Percentiles rank a stretch among this genome's conserved stretches.
Conservation (phyloP, 495 filamentous ascomycete species). For the Bryoglossum gracile region DNA sequence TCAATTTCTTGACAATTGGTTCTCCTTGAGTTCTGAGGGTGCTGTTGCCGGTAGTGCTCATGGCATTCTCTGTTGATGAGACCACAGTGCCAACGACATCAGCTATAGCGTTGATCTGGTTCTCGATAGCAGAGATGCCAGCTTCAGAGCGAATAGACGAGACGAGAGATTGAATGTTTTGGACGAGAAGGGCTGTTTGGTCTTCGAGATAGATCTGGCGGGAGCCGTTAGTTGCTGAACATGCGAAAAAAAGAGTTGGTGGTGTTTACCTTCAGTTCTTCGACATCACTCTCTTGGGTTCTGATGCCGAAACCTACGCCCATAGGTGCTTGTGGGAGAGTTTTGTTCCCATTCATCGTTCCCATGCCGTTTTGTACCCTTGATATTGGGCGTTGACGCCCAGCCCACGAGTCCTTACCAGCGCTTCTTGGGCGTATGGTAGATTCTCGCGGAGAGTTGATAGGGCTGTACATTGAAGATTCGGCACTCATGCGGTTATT, state of each 20-base stretch:
- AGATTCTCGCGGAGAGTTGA: slow-evolving; percentile 47
- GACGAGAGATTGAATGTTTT: slow-evolving; percentile 76
- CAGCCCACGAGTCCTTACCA: slow-evolving; percentile 24
- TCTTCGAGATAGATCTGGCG: slow-evolving; percentile 72
- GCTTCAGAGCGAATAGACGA: slow-evolving; percentile 67
- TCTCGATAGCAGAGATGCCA: slow-evolving; percentile 55
- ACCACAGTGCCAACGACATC: slow-evolving; percentile 64
- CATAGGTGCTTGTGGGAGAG: slow-evolving; percentile 29
- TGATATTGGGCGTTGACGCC: slow-evolving; percentile 28
- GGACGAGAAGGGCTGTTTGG: slow-evolving; percentile 71
- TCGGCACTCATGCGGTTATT: slow-evolving; percentile 32
- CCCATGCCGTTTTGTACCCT: slow-evolving; percentile 28
- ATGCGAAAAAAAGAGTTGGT: not conserved
- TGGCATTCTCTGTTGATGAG: slow-evolving; percentile 53
- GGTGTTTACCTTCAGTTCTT: slow-evolving; percentile 59
- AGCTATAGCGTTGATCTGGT: slow-evolving; percentile 64
- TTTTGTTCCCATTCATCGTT: slow-evolving; percentile 30
- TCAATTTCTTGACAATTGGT: slow-evolving; percentile 54
- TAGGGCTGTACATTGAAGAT: slow-evolving; percentile 48
- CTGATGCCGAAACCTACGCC: slow-evolving; percentile 25
- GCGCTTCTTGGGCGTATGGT: slow-evolving; percentile 27
- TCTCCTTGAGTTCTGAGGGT: slow-evolving; percentile 48
- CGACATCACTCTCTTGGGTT: slow-evolving; percentile 45
- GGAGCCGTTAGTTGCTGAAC: slow-evolving; percentile 10
- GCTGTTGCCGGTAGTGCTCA: slow-evolving; percentile 36